Conservation (phyloP, 495 filamentous ascomycete genomes). For the Trichocladium uniseriatum region DNA sequence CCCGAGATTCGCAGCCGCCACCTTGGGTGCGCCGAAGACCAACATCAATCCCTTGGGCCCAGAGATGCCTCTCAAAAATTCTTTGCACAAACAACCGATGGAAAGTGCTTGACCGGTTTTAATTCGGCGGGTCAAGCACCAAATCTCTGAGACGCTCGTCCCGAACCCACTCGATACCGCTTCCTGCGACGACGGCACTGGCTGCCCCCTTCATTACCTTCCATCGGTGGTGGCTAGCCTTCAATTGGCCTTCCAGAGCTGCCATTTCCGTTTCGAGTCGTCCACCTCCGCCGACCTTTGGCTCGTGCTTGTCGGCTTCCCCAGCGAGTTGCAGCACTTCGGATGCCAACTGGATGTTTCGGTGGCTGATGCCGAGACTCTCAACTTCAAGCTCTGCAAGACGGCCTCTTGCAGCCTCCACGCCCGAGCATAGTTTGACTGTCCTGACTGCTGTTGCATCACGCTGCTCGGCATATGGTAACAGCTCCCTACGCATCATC, state of each 20-base stretch:
- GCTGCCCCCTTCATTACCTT: constrained; percentile 65
- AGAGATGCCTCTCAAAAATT: too few species aligned
- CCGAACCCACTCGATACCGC: constrained; percentile 73
- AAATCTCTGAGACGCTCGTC: constrained; percentile 59
- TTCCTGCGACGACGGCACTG: constrained; percentile 67
- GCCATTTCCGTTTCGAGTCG: constrained; percentile 43
- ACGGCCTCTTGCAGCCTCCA: constrained; percentile 38
- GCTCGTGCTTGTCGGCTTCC: constrained; percentile 42
- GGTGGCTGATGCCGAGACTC: constrained; percentile 42
- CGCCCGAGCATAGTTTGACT: constrained; percentile 44
- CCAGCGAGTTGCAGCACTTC: constrained; percentile 53
- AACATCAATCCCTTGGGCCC: too few species aligned
- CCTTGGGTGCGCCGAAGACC: too few species aligned
- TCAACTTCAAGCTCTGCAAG: constrained; percentile 48
- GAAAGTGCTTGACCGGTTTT: too few species aligned
- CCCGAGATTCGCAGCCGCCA: too few species aligned
- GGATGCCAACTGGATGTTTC: constrained; percentile 53
- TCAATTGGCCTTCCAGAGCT: constrained; percentile 46
- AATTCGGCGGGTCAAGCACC: constrained; percentile 61
- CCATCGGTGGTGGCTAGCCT: constrained; percentile 52
- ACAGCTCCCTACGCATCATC: constrained; percentile 46
- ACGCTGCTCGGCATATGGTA: constrained; percentile 55
- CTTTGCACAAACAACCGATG: too few species aligned
- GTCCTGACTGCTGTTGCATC: constrained; percentile 54
- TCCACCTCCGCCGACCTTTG: constrained; percentile 41